Base-by-base conservation (phyloP, 2,329 filamentous ascomycete genomes). In the Hirsutella thompsonii region DNA sequence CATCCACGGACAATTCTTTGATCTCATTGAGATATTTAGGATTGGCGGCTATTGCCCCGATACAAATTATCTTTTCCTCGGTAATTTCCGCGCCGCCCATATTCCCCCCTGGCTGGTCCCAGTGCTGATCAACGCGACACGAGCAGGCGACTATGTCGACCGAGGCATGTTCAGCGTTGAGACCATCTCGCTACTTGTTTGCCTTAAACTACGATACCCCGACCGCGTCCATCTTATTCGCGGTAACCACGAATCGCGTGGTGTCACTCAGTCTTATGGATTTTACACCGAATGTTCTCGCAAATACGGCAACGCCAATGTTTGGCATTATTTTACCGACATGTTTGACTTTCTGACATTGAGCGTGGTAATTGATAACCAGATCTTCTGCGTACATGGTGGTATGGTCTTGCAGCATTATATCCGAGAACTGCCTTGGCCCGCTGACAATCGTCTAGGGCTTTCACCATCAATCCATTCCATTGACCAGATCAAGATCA, bases 311-410 rank as follows among this genome's bases (percentile, higher is more conserved):
- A 96, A 94, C 57, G 88, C 92, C 48, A 95, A 92, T 54, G 92
- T 98, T 19, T 98, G 92, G 92, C 92, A 98, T 63, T 92, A 96
- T 62, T 98, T 98, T 59, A 98, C 92, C 49, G 92, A 98, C 66
- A 96, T 98, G 89, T 98, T 98, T 64, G 92, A 98, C 66, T 98
- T 94, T 62, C 72, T 98, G 48, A 96, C 90, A 8, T 70, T 98
- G 43, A 94, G 86, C 53, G 93, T 96, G 46, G 90, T 98, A 48
- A 98, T 98, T 59, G 94, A 96, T 60, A 84, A 98, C 62, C 86
- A 96, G 61, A 98, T 98, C 50, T 98, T 98, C 62, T 98, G 92
- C 62, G 92, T 98, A 6, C 92, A 98, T 61, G 92, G 92, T 59
- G 88, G 81, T 69, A 62, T 62, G 57, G 61, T 23, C 21, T 30